Conservation (phyloP, 768 basidiomycete species). For the Boletus subcaerulescens region DNA sequence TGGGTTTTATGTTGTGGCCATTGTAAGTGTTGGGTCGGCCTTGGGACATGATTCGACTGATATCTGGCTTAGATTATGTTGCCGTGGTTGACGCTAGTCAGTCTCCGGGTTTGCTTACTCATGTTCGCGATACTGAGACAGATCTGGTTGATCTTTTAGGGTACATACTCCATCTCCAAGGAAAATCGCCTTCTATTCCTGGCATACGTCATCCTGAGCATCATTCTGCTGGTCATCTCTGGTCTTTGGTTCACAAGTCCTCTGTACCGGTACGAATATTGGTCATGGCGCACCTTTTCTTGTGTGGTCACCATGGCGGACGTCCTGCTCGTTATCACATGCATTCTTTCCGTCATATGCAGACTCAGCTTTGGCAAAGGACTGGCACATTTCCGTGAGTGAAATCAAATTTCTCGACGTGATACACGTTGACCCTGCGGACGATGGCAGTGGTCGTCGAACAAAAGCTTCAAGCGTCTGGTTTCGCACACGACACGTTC, state of each 20-base stretch:
- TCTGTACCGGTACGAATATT: conserved; percentile 35
- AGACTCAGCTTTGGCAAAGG: conserved; percentile 55
- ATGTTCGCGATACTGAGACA: background rate
- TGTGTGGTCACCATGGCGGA: conserved; percentile 42
- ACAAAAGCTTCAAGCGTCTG: conserved; percentile 11
- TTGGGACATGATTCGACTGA: background rate
- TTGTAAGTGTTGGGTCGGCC: conserved; percentile 33
- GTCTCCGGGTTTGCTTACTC: conserved; percentile 8
- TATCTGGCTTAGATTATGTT: conserved; percentile 33
- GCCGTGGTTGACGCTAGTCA: conserved; percentile 48
- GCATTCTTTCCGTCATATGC: conserved; percentile 46
- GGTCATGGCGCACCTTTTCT: conserved; percentile 42
- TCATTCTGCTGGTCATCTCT: conserved; percentile 38
- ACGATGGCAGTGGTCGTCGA: conserved; percentile 13
- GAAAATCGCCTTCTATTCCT: conserved; percentile 41
- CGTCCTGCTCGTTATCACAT: conserved; percentile 39
- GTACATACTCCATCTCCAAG: conserved; percentile 46
- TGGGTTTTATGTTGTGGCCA: conserved; percentile 37
- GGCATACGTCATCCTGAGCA: conserved; percentile 38
- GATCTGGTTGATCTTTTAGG: conserved; percentile 31
- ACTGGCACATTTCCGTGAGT: conserved; percentile 50
- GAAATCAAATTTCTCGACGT: no score
- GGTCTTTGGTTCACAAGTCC: conserved; percentile 43
- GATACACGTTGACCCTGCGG: background rate
- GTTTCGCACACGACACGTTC: conserved; percentile 19